Evolutionary conservation across 352 stramenopile genomes (phyloP), one percentile per base, ranked within the genome.

Genomic region (Saprolegnia diclina): DNA sequence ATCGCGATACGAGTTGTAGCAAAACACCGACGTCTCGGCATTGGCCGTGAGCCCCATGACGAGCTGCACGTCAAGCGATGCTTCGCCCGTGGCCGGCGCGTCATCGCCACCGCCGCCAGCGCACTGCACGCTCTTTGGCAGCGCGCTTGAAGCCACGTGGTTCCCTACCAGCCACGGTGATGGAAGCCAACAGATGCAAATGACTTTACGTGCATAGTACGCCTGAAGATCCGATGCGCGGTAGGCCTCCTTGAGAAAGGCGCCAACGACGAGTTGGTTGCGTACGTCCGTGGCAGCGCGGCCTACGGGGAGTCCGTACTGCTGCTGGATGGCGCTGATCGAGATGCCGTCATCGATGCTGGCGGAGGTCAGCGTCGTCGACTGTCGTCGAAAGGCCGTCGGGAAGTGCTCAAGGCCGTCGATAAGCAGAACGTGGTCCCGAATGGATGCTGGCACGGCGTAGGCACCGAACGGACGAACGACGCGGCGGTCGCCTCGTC

Each of bases 351-450:
- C 4, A 32, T n/a, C 69, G 48, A 38, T 67, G 57, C 57, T 76
- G 72, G 44, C 52, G 0, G 7, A 6, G 16, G 46, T 42, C 21
- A 16, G 19, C 19, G 7, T 26, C 11, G 21, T 11, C 40, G 61
- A 14, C 37, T 65, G 64, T 18, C 32, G 38, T 61, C 89, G 81
- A 62, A 81, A 80, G 56, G 84, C 74, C 26, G 84, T 88, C 5
- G 84, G 84, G 52, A 92, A 90, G 63, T 74, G 81, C 72, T 92
- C 82, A 21, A 92, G 74, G 18, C 84, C 84, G 72, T 92, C 84
- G 10, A 91, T 66, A 72, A 82, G 89, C 54, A 77, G 38, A 21
- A 91, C 74, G 22, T 87, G 77, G 4, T 21, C 11, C 2, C 72
- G 66, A 7, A 92, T 67, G 5, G 67, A 55, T 5, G 62, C 26